These are phyloP conservation scores for Hyaloscypha bicolor DNA, from an alignment of 495 filamentous ascomycete species.

Conservation along the genomic window DNA sequence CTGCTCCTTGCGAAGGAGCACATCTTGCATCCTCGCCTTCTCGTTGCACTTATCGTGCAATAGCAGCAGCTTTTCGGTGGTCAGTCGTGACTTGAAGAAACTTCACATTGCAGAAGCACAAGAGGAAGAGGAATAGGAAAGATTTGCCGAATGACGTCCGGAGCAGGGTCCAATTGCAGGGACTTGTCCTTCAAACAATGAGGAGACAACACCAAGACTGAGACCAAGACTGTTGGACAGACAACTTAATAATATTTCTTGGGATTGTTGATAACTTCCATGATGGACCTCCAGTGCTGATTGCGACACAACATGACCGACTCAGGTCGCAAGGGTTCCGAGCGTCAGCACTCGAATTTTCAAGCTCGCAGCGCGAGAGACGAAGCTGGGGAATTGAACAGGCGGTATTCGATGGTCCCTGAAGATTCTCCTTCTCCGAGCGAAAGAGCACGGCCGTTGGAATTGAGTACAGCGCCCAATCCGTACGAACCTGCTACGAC, in stretches of 20 bases:
- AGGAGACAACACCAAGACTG: not conserved
- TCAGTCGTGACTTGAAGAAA: not conserved
- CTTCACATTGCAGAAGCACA: not conserved
- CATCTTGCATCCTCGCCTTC: not conserved
- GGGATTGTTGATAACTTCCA: not conserved
- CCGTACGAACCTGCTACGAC: constrained; percentile 39
- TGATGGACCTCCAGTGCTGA: not conserved
- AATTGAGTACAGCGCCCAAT: constrained; percentile 25
- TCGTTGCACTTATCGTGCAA: not conserved
- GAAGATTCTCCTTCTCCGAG: constrained; percentile 5
- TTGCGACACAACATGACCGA: not conserved
- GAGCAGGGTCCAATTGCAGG: not conserved
- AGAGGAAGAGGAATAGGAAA: not conserved
- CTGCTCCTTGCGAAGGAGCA: not conserved
- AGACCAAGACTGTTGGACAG: not conserved
- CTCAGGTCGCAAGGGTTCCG: not conserved
- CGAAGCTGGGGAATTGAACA: constrained; percentile 52
- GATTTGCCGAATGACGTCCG: constrained; percentile 1
- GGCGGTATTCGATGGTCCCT: constrained; percentile 33
- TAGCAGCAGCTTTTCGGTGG: not conserved
- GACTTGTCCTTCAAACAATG: not conserved
- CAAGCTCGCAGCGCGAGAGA: constrained; percentile 56
- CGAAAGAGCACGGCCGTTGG: not conserved
- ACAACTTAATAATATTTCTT: not conserved
- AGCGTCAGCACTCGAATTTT: constrained; percentile 40